These are phyloP conservation scores for Agrocybe pediades DNA, from an alignment of 768 basidiomycete species.

Conservation along the genomic window DNA sequence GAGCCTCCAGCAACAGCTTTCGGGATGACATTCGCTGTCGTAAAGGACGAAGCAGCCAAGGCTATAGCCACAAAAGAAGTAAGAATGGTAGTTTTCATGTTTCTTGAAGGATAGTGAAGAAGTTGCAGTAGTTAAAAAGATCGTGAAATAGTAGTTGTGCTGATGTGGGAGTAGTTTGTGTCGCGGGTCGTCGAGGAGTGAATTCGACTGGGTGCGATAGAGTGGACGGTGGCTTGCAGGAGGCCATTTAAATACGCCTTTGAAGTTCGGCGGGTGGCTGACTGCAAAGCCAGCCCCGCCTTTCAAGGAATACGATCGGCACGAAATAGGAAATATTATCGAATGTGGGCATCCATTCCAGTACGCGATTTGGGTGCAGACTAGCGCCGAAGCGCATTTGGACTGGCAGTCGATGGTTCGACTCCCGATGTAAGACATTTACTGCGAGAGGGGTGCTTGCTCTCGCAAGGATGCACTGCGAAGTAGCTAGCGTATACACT, in stretches of 20 bases:
- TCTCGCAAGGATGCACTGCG: no score
- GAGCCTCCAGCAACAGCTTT: neutral
- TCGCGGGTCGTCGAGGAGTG: neutral
- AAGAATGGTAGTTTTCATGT: slow-evolving; percentile 15
- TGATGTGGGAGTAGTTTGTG: neutral
- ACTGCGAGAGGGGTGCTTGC: no score
- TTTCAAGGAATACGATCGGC: neutral
- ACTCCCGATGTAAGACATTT: no score
- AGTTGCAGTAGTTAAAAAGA: slow-evolving; percentile 6
- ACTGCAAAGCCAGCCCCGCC: neutral
- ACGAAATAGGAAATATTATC: neutral
- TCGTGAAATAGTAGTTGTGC: neutral
- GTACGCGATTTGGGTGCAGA: no score
- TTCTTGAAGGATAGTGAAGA: slow-evolving; percentile 12
- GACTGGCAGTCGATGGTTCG: no score
- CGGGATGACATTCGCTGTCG: slow-evolving; percentile 15
- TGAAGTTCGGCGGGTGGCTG: neutral
- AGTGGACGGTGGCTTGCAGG: neutral
- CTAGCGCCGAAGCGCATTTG: no score
- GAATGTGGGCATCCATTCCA: no score
- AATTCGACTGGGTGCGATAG: neutral
- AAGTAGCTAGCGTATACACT: no score
- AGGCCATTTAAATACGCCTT: neutral
- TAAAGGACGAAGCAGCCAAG: slow-evolving; percentile 1
- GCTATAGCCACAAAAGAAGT: slow-evolving; percentile 16